A percentile compares a stretch with the other conserved stretches of the same genome.
Evolutionary conservation across 2,329 filamentous ascomycete genomes (phyloP).

Genomic region (Xylariaceae sp.): DNA sequence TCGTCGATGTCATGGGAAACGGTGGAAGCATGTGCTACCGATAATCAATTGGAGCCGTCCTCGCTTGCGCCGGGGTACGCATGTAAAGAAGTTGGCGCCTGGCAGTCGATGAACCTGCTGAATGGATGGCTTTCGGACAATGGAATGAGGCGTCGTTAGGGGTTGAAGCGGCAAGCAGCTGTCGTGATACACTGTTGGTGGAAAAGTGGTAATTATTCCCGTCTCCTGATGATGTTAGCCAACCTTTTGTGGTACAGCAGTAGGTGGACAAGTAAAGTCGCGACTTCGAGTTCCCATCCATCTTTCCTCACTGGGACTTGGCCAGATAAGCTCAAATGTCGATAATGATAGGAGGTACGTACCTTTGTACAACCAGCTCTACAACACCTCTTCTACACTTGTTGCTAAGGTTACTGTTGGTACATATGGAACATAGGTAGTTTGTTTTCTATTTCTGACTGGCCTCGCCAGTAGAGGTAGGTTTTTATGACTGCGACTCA

Average conservation of each 20-base stretch:
- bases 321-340: constrained; percentile 17
- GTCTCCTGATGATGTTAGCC: neutral
- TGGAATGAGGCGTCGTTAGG: too few species aligned
- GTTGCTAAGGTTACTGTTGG: too few species aligned
- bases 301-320: constrained; percentile 11
- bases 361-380: neutral
- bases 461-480: too few species aligned
- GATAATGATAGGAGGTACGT: constrained; percentile 3
- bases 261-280: too few species aligned
- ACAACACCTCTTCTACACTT: neutral
- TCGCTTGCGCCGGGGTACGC: constrained; percentile 18
- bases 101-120: neutral
- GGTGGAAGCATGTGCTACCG: constrained; percentile 10
- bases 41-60: constrained; percentile 9
- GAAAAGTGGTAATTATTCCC: neutral
- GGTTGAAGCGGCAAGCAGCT: too few species aligned
- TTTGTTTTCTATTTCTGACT: too few species aligned
- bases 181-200: neutral
- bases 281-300: constrained; percentile 6
- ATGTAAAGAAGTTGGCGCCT: constrained; percentile 1
- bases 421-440: too few species aligned
- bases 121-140: neutral
- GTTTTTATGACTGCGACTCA: too few species aligned
- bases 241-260: too few species aligned
- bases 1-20: constrained; percentile 7